Percentiles rank a stretch among this genome's conserved stretches.
Conservation (phyloP, 805 yeast species). For the Myxozyma vanderwaltii region DNA sequence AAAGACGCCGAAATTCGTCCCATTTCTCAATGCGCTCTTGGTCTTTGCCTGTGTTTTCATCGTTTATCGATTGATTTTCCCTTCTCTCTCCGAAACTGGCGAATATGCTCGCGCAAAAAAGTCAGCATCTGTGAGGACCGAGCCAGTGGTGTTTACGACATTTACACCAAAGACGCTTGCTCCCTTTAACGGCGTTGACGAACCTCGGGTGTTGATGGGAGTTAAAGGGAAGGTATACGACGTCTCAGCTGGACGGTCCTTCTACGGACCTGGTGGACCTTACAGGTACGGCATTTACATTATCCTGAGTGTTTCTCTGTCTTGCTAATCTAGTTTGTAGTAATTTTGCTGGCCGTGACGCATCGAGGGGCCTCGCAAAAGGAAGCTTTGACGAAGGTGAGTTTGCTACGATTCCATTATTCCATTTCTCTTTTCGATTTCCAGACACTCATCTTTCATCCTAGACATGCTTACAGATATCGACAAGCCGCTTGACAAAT, state of each 20-base stretch:
- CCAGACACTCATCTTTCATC: not conserved
- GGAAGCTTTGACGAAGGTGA: slow-evolving; percentile 50
- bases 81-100: not conserved
- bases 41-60: slow-evolving; percentile 12
- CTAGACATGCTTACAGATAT: slow-evolving; percentile 60
- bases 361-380: slow-evolving; percentile 73
- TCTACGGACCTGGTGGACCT: slow-evolving; percentile 77
- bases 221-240: slow-evolving; percentile 78
- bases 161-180: slow-evolving; percentile 77
- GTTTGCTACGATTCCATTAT: not conserved
- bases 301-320: not conserved
- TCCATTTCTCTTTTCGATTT: not conserved
- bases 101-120: slow-evolving; percentile 8
- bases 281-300: slow-evolving; percentile 46
- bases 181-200: slow-evolving; percentile 61
- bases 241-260: slow-evolving; percentile 65
- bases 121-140: slow-evolving; percentile 1
- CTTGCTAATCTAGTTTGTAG: slow-evolving; percentile 32
- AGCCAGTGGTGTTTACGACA: slow-evolving; percentile 42
- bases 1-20: slow-evolving; percentile 11
- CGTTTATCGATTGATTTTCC: slow-evolving; percentile 22
- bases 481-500: slow-evolving; percentile 75
- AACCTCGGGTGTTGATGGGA: slow-evolving; percentile 62
- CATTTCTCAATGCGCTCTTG: slow-evolving; percentile 17
- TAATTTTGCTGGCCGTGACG: slow-evolving; percentile 74